Percentiles rank a stretch among this genome's conserved stretches.
Conservation (phyloP, 306 rosid genomes). For the Canavalia ensiformis region DNA sequence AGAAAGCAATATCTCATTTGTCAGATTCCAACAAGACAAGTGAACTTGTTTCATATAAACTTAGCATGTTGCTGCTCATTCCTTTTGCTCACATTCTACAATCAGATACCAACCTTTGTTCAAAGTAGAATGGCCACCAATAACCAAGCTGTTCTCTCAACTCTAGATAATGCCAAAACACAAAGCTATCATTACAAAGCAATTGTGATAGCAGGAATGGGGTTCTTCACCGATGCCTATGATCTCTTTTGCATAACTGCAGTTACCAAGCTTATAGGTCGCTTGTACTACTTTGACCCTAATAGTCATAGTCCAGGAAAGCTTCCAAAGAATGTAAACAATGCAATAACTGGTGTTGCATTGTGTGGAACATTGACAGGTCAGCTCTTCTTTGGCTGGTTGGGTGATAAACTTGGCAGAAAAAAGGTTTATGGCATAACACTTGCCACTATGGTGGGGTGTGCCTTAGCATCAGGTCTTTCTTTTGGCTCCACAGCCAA, state of each 20-base stretch:
- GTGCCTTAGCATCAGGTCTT: constrained; percentile 67
- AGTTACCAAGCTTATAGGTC: constrained; percentile 62
- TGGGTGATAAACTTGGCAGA: constrained; percentile 68
- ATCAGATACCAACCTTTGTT: constrained; percentile 28
- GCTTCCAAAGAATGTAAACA: constrained; percentile 59
- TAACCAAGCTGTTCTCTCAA: constrained; percentile 47
- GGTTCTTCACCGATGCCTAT: constrained; percentile 73
- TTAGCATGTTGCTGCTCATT: neutral
- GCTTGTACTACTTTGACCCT: constrained; percentile 63
- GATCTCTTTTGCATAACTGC: constrained; percentile 74
- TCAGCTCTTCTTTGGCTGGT: constrained; percentile 79
- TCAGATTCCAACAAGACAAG: constrained; percentile 43
- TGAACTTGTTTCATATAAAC: constrained; percentile 40
- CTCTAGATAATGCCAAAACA: constrained; percentile 72
- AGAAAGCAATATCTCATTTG: constrained; percentile 39
- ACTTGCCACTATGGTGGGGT: constrained; percentile 65
- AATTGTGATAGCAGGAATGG: constrained; percentile 72
- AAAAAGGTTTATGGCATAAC: constrained; percentile 70
- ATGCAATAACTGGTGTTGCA: constrained; percentile 65
- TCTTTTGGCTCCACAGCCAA: constrained; percentile 65
- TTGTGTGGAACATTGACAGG: constrained; percentile 64
- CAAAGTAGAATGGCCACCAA: constrained; percentile 49
- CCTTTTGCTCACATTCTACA: constrained; percentile 20
- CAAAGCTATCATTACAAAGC: constrained; percentile 65
- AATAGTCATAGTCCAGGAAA: constrained; percentile 42